phyloP scores from a whole-genome alignment of 2,329 filamentous ascomycete species.

The Arthrocladium fulminans region DNA sequence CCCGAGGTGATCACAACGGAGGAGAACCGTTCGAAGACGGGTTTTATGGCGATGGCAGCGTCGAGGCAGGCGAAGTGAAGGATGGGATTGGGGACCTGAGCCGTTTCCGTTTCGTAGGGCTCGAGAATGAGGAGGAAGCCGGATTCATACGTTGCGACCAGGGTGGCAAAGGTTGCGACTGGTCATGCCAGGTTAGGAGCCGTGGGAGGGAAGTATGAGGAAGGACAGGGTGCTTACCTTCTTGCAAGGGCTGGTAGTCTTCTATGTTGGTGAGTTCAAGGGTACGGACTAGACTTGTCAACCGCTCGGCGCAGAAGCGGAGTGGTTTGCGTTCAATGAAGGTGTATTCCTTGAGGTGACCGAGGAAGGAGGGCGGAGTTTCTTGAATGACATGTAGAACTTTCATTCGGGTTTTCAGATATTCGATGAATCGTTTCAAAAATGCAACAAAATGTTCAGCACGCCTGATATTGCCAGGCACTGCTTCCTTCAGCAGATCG shows the following conservation, averaged over 20 bases:
- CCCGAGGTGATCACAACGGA: constrained; percentile 98
- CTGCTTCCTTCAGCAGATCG: constrained; percentile 87
- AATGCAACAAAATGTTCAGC: constrained; percentile 96
- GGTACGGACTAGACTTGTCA: constrained; percentile 89
- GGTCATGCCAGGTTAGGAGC: too few relatives aligned
- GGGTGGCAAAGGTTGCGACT: constrained; percentile 93
- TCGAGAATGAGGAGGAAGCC: constrained; percentile 95
- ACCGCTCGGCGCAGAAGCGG: constrained; percentile 81
- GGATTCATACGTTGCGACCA: constrained; percentile 93
- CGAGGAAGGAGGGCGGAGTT: constrained; percentile 85
- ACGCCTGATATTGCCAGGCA: constrained; percentile 89
- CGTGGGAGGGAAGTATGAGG: too few relatives aligned
- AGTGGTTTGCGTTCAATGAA: constrained; percentile 97
- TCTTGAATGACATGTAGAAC: constrained; percentile 95
- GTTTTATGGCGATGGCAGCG: constrained; percentile 94
- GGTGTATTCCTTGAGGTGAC: constrained; percentile 87
- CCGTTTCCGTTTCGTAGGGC: constrained; percentile 89
- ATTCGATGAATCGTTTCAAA: constrained; percentile 93
- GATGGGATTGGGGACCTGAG: constrained; percentile 92
- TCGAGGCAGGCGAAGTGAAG: constrained; percentile 95
- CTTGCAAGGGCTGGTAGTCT: constrained; percentile 92
- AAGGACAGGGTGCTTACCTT: too few relatives aligned
- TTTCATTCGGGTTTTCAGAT: constrained; percentile 96
- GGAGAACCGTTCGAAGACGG: constrained; percentile 93
- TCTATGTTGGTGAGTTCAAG: constrained; percentile 96